Conservation (phyloP, 257 asterid species). For the Solanum piurae region DNA sequence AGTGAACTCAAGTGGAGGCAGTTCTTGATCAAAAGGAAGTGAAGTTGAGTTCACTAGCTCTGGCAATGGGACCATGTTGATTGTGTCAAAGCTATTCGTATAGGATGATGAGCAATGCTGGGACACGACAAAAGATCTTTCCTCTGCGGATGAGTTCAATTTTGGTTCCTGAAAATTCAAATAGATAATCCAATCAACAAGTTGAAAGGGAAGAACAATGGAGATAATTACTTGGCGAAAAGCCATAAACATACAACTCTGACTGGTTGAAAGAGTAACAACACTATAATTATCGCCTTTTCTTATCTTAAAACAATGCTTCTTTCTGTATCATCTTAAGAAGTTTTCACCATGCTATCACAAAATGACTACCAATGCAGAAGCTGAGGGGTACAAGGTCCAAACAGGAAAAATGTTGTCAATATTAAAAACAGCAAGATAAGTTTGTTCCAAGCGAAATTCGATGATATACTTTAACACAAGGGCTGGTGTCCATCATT, state of each 20-base stretch:
- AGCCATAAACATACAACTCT: background rate
- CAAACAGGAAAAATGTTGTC: background rate
- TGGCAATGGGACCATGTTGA: constrained; percentile 10
- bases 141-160: constrained; percentile 16
- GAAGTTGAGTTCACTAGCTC: constrained; percentile 11
- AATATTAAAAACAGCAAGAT: background rate
- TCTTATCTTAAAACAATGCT: background rate
- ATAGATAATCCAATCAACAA: background rate
- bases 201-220: background rate
- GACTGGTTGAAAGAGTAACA: background rate
- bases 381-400: background rate
- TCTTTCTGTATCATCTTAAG: background rate
- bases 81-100: background rate
- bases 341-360: background rate
- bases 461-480: background rate
- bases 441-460: background rate
- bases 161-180: constrained; percentile 24
- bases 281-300: background rate
- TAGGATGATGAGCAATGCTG: constrained; percentile 24
- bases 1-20: constrained; percentile 4
- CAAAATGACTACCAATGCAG: background rate
- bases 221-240: background rate
- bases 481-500: background rate
- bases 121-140: constrained; percentile 9
- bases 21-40: constrained; percentile 10